phyloP scores from a whole-genome alignment of 192 early-diverging fungal genomes.

The Entomortierella chlamydospora region DNA sequence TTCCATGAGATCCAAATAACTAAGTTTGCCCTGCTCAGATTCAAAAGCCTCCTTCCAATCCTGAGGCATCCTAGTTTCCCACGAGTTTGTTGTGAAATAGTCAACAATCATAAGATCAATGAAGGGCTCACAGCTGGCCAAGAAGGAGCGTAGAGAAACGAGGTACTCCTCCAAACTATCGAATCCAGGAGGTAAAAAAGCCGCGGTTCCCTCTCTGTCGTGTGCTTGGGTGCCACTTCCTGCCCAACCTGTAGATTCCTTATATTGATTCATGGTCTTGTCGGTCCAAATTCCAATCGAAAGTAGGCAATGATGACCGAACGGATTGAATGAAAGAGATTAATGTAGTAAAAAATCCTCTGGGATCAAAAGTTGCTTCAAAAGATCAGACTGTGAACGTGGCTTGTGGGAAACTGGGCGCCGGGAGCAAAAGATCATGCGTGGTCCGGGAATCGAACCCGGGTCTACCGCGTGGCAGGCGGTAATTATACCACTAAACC shows the following conservation, averaged over 20 bases:
- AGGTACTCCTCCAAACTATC: conserved; percentile 34
- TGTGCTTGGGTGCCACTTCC: neutral
- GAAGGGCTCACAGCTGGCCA: conserved; percentile 24
- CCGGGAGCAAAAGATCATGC: conserved; percentile 52
- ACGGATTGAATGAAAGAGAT: too few species aligned
- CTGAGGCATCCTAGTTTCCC: conserved; percentile 53
- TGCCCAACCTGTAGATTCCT: neutral
- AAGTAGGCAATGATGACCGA: too few species aligned
- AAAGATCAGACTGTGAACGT: too few species aligned
- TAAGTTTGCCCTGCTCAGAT: conserved; percentile 26
- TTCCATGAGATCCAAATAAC: conserved; percentile 46
- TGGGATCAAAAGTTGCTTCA: too few species aligned
- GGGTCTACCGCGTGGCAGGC: conserved; percentile 83
- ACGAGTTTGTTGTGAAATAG: conserved; percentile 60
- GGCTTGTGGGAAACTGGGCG: too few species aligned
- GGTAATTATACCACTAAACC: conserved; percentile 80
- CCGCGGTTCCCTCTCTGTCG: neutral
- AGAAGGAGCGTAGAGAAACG: conserved; percentile 14
- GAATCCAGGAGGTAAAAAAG: conserved; percentile 42
- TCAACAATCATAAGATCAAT: conserved; percentile 59
- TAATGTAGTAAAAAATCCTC: too few species aligned
- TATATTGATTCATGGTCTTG: neutral
- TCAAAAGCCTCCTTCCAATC: conserved; percentile 60
- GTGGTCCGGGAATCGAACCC: conserved; percentile 82
- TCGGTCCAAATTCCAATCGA: neutral